These are phyloP conservation scores for Candida jianshihensis DNA, from an alignment of 805 yeast species.

Conservation along the genomic window DNA sequence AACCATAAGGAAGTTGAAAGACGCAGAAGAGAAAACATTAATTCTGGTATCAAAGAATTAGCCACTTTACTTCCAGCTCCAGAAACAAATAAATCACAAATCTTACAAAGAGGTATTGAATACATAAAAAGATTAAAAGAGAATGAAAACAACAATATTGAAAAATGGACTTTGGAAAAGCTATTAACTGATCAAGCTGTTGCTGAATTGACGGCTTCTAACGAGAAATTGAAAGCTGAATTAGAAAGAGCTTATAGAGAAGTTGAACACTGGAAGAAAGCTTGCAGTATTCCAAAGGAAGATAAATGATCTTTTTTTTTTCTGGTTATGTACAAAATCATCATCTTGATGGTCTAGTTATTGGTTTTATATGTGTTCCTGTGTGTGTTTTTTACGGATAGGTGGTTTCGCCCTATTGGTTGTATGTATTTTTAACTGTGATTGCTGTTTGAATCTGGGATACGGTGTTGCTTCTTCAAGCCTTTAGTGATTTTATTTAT, in stretches of 20 bases:
- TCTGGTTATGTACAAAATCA: too few species aligned
- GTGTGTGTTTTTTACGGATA: too few species aligned
- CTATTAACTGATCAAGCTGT: slow-evolving; percentile 87
- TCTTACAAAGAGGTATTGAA: slow-evolving; percentile 82
- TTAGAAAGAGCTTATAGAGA: slow-evolving; percentile 90
- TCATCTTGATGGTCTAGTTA: too few species aligned
- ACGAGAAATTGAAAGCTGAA: slow-evolving; percentile 82
- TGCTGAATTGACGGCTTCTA: slow-evolving; percentile 74
- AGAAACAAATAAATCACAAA: slow-evolving; percentile 87
- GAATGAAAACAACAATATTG: slow-evolving; percentile 81
- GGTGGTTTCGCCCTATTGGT: not conserved
- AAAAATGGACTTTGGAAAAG: slow-evolving; percentile 93
- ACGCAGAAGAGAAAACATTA: slow-evolving; percentile 84
- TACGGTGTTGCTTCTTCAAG: not conserved
- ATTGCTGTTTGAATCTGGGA: not conserved
- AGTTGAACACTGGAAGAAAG: slow-evolving; percentile 73
- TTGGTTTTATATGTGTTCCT: too few species aligned
- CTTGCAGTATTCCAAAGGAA: slow-evolving; percentile 5
- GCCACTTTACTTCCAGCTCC: slow-evolving; percentile 73
- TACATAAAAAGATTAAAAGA: slow-evolving; percentile 85
- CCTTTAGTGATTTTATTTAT: not conserved
- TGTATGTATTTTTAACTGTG: not conserved
- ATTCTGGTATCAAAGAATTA: slow-evolving; percentile 76
- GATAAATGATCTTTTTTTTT: not conserved
- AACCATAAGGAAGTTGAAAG: slow-evolving; percentile 96